A percentile compares a stretch with the other conserved stretches of the same genome.
Evolutionary conservation across 2,329 filamentous ascomycete species (phyloP).

Genomic region (Blumeriella jaapii): DNA sequence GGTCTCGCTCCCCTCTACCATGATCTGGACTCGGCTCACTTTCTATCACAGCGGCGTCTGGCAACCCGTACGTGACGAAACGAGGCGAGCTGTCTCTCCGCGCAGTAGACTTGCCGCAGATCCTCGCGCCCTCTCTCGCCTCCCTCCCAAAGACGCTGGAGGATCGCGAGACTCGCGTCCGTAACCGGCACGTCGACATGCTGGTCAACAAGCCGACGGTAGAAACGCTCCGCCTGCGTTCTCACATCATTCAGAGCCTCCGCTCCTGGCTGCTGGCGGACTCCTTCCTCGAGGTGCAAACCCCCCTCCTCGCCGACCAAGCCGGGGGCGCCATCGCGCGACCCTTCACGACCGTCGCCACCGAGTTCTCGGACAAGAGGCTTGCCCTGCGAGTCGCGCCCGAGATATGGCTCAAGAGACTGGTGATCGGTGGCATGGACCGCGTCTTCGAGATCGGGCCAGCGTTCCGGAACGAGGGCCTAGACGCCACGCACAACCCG

Average conservation of each 20-base stretch:
- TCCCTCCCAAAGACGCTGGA: conserved; percentile 61
- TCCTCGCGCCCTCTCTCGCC: conserved; percentile 70
- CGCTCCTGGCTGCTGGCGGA: conserved; percentile 60
- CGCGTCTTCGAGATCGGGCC: conserved; percentile 88
- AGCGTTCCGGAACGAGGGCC: conserved; percentile 84
- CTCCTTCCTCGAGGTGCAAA: conserved; percentile 78
- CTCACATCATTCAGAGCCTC: conserved; percentile 62
- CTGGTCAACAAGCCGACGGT: conserved; percentile 59
- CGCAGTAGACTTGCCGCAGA: conserved; percentile 53
- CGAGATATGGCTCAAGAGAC: conserved; percentile 86
- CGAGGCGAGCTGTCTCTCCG: conserved; percentile 62
- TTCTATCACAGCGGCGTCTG: conserved; percentile 46
- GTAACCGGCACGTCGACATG: conserved; percentile 76
- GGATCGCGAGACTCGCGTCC: conserved; percentile 60
- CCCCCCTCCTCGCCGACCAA: conserved; percentile 71
- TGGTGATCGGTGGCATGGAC: conserved; percentile 81
- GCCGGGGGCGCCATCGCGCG: conserved; percentile 82
- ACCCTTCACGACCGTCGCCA: conserved; percentile 71
- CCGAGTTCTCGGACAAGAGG: conserved; percentile 59
- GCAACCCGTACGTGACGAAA: conserved; percentile 55
- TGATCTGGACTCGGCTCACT: conserved; percentile 10
- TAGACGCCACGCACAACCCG: conserved; percentile 87
- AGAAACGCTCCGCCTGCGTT: conserved; percentile 62
- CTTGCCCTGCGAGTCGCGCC: conserved; percentile 81
- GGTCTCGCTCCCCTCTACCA: background rate